A percentile compares a stretch with the other conserved stretches of the same genome.
These are phyloP conservation scores for Trichoderma sp. DNA, from an alignment of 2,329 filamentous ascomycete species.

Conservation along the genomic window DNA sequence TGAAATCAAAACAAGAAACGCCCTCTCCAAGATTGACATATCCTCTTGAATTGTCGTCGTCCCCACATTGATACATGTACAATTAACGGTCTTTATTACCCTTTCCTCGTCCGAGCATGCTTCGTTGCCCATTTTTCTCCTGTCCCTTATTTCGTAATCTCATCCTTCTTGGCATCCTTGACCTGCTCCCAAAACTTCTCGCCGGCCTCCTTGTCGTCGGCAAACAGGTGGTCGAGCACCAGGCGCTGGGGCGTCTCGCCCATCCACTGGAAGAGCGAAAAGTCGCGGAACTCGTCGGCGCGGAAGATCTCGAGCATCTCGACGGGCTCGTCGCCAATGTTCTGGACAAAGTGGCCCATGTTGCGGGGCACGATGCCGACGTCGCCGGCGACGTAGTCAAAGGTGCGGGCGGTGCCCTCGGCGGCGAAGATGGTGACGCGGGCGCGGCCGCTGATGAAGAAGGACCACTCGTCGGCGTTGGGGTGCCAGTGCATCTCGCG, in stretches of 20 bases:
- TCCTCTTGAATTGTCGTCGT: background rate
- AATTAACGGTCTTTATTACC: constrained; percentile 5
- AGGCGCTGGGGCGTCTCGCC: constrained; percentile 69
- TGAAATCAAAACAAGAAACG: constrained; percentile 7
- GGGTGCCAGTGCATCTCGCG: constrained; percentile 86
- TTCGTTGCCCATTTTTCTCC: constrained; percentile 55
- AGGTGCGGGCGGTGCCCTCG: constrained; percentile 69
- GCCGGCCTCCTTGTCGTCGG: constrained; percentile 61
- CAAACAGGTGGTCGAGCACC: constrained; percentile 68
- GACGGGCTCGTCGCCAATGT: constrained; percentile 73
- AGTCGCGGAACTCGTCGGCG: constrained; percentile 70
- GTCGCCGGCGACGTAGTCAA: constrained; percentile 74
- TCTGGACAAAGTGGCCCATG: constrained; percentile 82
- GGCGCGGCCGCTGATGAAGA: constrained; percentile 72
- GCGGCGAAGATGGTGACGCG: constrained; percentile 75
- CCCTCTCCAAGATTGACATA: constrained; percentile 6
- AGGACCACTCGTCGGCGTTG: constrained; percentile 78
- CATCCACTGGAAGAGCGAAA: constrained; percentile 75
- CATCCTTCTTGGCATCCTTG: constrained; percentile 62
- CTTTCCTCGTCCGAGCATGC: background rate
- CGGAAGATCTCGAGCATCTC: constrained; percentile 78
- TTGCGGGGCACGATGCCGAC: constrained; percentile 76
- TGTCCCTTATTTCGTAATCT: constrained; percentile 46
- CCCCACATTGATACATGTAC: constrained; percentile 23
- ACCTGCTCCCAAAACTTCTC: constrained; percentile 65